A percentile compares a stretch with the other conserved stretches of the same genome.
These are phyloP conservation scores for Pythium volutum DNA, from an alignment of 352 stramenopile genomes.

Conservation along the genomic window DNA sequence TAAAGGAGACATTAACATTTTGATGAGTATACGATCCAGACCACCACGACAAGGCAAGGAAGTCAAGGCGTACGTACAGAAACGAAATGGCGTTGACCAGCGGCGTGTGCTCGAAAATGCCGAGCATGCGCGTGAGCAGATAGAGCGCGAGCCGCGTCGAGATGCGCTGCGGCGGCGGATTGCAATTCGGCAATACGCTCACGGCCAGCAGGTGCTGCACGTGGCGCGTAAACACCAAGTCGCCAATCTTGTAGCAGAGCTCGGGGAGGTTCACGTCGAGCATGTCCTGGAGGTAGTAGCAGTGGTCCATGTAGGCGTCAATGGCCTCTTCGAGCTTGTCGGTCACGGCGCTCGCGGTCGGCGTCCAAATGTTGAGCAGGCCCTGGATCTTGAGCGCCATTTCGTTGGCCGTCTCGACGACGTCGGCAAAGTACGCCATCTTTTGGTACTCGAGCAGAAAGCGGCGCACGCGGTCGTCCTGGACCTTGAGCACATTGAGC, in stretches of 20 bases:
- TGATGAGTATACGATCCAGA: too few species aligned
- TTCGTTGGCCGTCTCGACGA: slow-evolving; percentile 73
- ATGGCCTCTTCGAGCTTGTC: slow-evolving; percentile 81
- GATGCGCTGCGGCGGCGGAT: slow-evolving; percentile 62
- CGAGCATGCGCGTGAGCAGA: slow-evolving; percentile 66
- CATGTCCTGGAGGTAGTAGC: slow-evolving; percentile 83
- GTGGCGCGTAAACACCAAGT: slow-evolving; percentile 69
- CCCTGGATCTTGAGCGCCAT: slow-evolving; percentile 76
- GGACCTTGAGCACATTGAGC: slow-evolving; percentile 80
- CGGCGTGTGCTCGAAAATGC: slow-evolving; percentile 75
- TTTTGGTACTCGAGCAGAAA: slow-evolving; percentile 76
- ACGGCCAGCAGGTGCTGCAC: slow-evolving; percentile 62
- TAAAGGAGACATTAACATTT: slow-evolving; percentile 16
- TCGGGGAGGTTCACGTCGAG: slow-evolving; percentile 81
- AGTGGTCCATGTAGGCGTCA: slow-evolving; percentile 83
- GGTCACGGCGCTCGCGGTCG: slow-evolving; percentile 28
- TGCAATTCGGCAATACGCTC: slow-evolving; percentile 77
- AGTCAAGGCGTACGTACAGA: too few species aligned
- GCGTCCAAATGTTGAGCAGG: slow-evolving; percentile 59
- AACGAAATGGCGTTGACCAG: slow-evolving; percentile 78
- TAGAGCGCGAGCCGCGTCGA: slow-evolving; percentile 77
- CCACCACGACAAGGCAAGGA: too few species aligned
- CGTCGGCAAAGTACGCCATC: slow-evolving; percentile 77
- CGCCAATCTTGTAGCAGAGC: slow-evolving; percentile 77
- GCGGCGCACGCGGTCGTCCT: slow-evolving; percentile 66